Conservation (phyloP, 192 early-diverging fungal species). For the Gigaspora rosea region DNA sequence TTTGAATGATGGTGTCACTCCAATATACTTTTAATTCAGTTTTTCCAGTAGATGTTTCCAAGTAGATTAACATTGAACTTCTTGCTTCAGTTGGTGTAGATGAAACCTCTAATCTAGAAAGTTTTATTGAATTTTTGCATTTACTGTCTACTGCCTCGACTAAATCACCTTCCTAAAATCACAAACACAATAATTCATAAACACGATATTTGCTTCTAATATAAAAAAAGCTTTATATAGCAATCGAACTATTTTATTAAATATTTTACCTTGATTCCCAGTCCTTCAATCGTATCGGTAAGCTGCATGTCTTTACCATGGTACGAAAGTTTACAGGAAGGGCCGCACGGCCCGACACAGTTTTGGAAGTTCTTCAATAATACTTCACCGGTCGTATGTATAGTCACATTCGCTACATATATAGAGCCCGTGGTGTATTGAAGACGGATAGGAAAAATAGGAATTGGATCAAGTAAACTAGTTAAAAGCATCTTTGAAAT, state of each 20-base stretch:
- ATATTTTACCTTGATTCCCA: neutral
- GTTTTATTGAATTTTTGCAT: neutral
- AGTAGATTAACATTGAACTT: neutral
- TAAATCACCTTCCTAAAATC: slow-evolving; percentile 20
- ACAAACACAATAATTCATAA: neutral
- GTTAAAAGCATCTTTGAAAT: slow-evolving; percentile 14
- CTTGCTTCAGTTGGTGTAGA: neutral
- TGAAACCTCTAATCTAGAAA: neutral
- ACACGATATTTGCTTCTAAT: neutral
- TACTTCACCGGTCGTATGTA: slow-evolving; percentile 13
- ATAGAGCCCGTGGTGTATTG: neutral
- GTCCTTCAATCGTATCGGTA: slow-evolving; percentile 8
- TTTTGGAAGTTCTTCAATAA: neutral
- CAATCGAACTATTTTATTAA: neutral
- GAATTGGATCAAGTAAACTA: neutral
- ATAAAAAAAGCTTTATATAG: neutral
- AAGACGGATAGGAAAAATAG: slow-evolving; percentile 17
- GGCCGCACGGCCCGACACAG: neutral
- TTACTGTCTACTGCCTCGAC: neutral
- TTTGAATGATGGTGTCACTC: neutral
- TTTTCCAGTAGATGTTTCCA: neutral
- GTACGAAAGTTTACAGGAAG: neutral
- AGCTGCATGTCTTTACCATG: neutral
- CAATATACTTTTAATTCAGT: neutral
- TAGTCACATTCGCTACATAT: slow-evolving; percentile 12